Base-by-base conservation (phyloP, 768 basidiomycete genomes). In the Suillus discolor region DNA sequence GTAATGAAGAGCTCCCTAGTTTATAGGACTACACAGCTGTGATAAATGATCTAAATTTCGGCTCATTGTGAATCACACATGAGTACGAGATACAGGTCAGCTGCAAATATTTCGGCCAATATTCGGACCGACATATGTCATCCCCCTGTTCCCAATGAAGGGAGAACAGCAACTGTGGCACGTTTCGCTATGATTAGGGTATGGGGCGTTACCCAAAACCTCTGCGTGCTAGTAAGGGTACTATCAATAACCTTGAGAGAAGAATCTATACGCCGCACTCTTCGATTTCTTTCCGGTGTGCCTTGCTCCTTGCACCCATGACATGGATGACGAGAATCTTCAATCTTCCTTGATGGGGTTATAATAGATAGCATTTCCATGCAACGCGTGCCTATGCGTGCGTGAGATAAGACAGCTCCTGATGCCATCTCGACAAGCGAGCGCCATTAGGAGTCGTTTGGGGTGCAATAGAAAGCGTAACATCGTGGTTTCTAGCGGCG, bases 371-470 rank as follows among this genome's bases (percentile, higher is more conserved):
- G 54, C 20, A 41, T 57, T 36, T 6, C 49, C 57, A 23, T 28
- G 16, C 25, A 62, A 51, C 23, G 38, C 49, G 2, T 66, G 61
- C 12, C 67, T 54, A 42, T 68, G 65, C 15, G 66, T 69, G 68
- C 1, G 70, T 73, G 61, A 71, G 65, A 49, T 61, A 51, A 41
- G 41, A 47, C 18, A 73, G 63, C 47, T 63, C 65, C 9, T 62
- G 71, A 79, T 73, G 3, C 79, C 77, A 66, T 79, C 78, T 53
- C 79, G 74, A 62, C 78, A 78, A 6, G 79, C 69, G 2, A 76
- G 57, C 0, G 77, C 74, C 47, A 79, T 70, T 15, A 81, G 70
- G 65, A 80, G 77, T 53, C 77, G 78, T 64, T 79, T 63, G 67
- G 11, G 75, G 71, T 36, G 62, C 23, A 25, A 65, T 63, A 15